These are phyloP conservation scores for Caryocar brasiliense DNA, from an alignment of 441 rosid species.

Conservation along the genomic window DNA sequence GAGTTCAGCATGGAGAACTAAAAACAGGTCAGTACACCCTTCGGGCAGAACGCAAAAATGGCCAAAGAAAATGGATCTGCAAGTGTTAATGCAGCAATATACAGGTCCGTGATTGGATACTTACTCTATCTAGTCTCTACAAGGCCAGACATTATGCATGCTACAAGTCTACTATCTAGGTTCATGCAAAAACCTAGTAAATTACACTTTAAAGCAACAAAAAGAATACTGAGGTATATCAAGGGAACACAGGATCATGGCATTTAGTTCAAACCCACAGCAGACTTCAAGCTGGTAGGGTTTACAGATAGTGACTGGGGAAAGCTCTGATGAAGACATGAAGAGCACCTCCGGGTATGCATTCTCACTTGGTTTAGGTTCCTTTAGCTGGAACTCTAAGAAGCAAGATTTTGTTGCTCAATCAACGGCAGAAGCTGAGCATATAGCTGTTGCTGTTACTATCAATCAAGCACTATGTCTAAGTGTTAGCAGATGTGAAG, in stretches of 20 bases:
- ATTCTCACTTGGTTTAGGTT: no score
- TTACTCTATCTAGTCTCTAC: background rate
- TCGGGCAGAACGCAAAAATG: background rate
- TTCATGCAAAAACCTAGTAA: background rate
- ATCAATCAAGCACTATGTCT: no score
- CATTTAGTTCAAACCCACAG: background rate
- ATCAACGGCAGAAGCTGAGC: no score
- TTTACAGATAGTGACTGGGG: no score
- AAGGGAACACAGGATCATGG: background rate
- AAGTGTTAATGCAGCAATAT: background rate
- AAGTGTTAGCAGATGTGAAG: background rate
- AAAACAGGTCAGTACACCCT: background rate
- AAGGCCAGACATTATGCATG: background rate
- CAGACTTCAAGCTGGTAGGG: no score
- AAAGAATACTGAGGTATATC: background rate
- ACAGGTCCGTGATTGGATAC: background rate
- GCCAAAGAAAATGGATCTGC: background rate
- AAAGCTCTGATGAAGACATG: no score
- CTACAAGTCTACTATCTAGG: background rate
- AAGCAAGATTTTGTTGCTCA: no score
- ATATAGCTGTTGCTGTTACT: no score
- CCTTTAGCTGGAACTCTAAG: no score
- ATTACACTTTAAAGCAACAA: background rate
- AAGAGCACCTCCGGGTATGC: no score
- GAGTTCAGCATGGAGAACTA: background rate